Evolutionary conservation across 371 early-diverging fungal genomes (phyloP).

Genomic region (Mucor velutinosus): DNA sequence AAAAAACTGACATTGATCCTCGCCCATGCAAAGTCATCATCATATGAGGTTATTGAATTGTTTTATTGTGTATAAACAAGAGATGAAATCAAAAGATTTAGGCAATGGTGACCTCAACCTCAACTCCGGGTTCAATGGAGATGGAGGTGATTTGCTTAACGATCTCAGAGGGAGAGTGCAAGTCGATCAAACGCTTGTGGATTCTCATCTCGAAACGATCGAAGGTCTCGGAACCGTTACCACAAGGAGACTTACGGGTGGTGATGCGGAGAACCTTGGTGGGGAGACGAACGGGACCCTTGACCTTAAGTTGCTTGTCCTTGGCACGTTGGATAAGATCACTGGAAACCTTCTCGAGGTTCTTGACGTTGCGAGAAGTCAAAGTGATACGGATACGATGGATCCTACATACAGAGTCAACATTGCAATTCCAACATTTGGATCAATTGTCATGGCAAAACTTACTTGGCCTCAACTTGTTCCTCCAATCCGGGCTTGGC

Average conservation of each 20-base stretch:
- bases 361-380: slow-evolving; percentile 97
- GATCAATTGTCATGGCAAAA: not conserved
- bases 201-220: slow-evolving; percentile 98
- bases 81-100: slow-evolving; percentile 36
- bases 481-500: slow-evolving; percentile 62
- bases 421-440: slow-evolving; percentile 63
- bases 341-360: slow-evolving; percentile 97
- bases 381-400: slow-evolving; percentile 98
- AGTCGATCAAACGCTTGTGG: slow-evolving; percentile 99
- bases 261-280: slow-evolving; percentile 98
- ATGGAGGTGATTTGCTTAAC: slow-evolving; percentile 99
- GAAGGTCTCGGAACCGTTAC: slow-evolving; percentile 99
- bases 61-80: slow-evolving; percentile 9
- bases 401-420: slow-evolving; percentile 46
- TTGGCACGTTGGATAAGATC: slow-evolving; percentile 97
- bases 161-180: slow-evolving; percentile 97
- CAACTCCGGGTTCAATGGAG: slow-evolving; percentile 99
- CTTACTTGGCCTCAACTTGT: slow-evolving; percentile 55
- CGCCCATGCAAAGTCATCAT: not conserved
- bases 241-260: slow-evolving; percentile 99
- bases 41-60: not conserved
- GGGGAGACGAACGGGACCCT: slow-evolving; percentile 98
- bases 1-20: no score
- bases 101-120: slow-evolving; percentile 99
- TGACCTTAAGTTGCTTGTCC: slow-evolving; percentile 97